Conservation (phyloP, 2,329 filamentous ascomycete species). For the Diaporthe sp. region DNA sequence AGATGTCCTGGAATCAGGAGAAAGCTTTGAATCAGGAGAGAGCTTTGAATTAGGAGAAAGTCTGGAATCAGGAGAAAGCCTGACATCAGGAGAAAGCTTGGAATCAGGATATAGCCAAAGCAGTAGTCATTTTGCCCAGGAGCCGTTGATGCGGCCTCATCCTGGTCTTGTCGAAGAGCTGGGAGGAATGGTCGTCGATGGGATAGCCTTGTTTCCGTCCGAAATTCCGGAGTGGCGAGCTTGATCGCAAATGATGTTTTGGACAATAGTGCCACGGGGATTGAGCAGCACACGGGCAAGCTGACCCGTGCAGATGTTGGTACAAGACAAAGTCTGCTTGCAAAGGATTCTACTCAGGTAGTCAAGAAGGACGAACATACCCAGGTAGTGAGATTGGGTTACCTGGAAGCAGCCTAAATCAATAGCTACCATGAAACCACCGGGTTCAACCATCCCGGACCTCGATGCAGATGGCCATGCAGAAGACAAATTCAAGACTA, state of each 20-base stretch:
- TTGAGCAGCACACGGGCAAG: background rate
- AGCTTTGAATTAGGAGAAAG: background rate
- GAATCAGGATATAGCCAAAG: no score
- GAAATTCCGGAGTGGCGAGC: background rate
- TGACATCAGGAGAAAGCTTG: no score
- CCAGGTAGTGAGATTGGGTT: no score
- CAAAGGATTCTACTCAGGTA: background rate
- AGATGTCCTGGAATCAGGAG: no score
- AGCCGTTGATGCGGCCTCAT: no score
- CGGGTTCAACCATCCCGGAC: no score
- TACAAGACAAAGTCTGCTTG: background rate
- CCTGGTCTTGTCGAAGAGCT: background rate
- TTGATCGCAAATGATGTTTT: background rate
- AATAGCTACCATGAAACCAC: background rate
- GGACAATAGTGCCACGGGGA: background rate
- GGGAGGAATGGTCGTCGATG: background rate
- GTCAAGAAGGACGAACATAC: background rate
- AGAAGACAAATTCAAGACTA: background rate
- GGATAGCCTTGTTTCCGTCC: background rate
- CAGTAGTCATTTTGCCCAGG: no score
- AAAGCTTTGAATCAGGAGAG: background rate
- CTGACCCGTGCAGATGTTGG: background rate
- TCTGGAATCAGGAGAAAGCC: background rate
- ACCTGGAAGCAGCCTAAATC: no score
- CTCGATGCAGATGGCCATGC: no score